Evolutionary conservation across 1,284 basidiomycete genomes (phyloP).

Genomic region (Cryptococcus sp.): DNA sequence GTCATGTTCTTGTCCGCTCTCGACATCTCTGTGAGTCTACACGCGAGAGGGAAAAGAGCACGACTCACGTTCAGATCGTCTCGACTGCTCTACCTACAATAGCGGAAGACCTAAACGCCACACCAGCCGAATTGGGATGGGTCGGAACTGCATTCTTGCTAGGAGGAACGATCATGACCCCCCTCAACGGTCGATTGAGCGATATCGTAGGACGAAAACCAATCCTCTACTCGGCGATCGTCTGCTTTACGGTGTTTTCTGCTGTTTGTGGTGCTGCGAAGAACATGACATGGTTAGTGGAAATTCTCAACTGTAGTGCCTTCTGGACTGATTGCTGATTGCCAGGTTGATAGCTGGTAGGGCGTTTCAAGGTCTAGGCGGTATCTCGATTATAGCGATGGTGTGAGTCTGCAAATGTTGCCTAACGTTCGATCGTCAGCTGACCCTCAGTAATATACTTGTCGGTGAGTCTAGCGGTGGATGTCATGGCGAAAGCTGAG

Average conservation of each 20-base stretch:
- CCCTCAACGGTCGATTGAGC: conserved; percentile 37
- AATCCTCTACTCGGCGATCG: conserved; percentile 36
- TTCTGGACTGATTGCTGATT: not conserved
- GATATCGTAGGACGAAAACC: conserved; percentile 43
- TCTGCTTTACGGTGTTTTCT: conserved; percentile 34
- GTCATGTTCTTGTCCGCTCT: conserved; percentile 41
- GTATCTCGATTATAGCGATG: conserved; percentile 35
- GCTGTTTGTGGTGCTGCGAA: conserved; percentile 41
- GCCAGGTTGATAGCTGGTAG: conserved; percentile 32
- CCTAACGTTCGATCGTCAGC: not conserved
- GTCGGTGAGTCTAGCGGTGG: conserved; percentile 9
- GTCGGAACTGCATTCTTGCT: conserved; percentile 36
- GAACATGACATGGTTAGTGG: conserved; percentile 29
- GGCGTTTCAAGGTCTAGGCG: conserved; percentile 40
- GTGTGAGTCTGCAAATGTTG: conserved; percentile 8
- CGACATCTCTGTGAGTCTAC: conserved; percentile 35
- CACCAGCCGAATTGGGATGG: conserved; percentile 33
- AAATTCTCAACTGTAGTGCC: too few relatives aligned
- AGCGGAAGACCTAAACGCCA: conserved; percentile 24
- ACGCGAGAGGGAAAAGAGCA: not conserved
- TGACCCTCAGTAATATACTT: conserved; percentile 12
- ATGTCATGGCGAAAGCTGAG: not conserved
- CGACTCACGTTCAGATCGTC: conserved; percentile 20
- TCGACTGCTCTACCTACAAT: conserved; percentile 34
- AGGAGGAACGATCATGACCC: conserved; percentile 31